Base-by-base conservation (phyloP, 495 filamentous ascomycete genomes). In the Xylaria grammica region DNA sequence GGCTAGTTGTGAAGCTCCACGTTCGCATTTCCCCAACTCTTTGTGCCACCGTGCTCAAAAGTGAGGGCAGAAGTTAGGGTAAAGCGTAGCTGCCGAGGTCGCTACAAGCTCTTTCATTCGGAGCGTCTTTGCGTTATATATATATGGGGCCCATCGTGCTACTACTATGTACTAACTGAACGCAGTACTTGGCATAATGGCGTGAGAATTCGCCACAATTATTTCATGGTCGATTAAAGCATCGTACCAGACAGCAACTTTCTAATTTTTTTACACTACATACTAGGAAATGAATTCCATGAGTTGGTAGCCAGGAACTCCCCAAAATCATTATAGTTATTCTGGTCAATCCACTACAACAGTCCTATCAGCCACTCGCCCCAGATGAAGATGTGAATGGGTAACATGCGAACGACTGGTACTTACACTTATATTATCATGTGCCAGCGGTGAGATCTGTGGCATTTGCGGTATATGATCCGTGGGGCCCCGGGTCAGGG, bases 401-500 rank as follows among this genome's bases (percentile, higher is more conserved):
- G 10, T 10, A 45, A 17, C 36, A 24, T 8, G 42, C n/a, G 56
- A 19, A 26, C 10, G 27, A 17, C 1, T 1, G 27, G 6, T 6
- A 19, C 13, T 30, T 40, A 58, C 62, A 40, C 57, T 64, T 24
- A 57, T 57, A 45, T 68, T 59, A 11, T 60, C 65, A 53, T 49
- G 30, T 17, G 57, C 10, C 53, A 63, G 63, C 50, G 45, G 63
- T 30, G 60, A 32, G 32, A 63, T 42, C 38, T 67, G 66, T 22
- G 40, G 22, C 4, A 57, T 29, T 42, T 64, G 56, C 44, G 65
- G 26, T 10, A 61, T 51, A 3, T 7, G 10, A 17, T 69, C 65
- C 5, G 49, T 60, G 44, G 45, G 58, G n/a, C 60, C 62, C 48
- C 51, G 63, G 32, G 69, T 56, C 55, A 70, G 64, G 45, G 72